Conservation (phyloP, 2,329 filamentous ascomycete genomes). For the Aspergillus jensenii region DNA sequence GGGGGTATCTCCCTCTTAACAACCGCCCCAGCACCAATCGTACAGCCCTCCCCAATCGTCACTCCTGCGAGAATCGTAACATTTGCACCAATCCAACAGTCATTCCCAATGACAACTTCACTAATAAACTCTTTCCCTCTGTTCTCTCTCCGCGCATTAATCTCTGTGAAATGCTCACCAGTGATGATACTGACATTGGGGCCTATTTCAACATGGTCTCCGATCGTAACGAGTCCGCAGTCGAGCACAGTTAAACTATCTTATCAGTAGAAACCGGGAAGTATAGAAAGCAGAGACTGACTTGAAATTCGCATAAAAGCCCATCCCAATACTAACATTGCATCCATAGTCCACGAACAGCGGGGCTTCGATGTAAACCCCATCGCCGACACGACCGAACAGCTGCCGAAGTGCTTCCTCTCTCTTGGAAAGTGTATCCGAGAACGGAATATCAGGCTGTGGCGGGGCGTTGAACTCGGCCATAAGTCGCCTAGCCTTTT, state of each 20-base stretch:
- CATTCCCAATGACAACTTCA: conserved; percentile 49
- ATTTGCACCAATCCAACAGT: conserved; percentile 52
- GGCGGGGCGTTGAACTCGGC: conserved; percentile 13
- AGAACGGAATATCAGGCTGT: background rate
- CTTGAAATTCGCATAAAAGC: conserved; percentile 22
- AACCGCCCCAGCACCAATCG: conserved; percentile 40
- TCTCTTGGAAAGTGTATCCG: background rate
- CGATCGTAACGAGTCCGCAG: conserved; percentile 51
- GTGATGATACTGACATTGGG: conserved; percentile 52
- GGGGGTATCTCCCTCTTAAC: conserved; percentile 39
- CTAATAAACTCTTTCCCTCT: conserved; percentile 46
- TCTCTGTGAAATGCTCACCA: conserved; percentile 51
- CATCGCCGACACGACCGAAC: conserved; percentile 13
- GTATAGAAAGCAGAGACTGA: background rate
- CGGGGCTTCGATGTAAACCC: conserved; percentile 19
- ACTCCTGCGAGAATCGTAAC: conserved; percentile 45
- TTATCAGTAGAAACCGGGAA: conserved; percentile 26
- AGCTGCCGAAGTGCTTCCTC: conserved; percentile 8
- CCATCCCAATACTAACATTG: conserved; percentile 19
- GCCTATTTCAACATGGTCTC: conserved; percentile 51
- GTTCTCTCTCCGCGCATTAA: conserved; percentile 41
- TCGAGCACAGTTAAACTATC: conserved; percentile 55
- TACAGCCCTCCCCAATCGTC: conserved; percentile 42
- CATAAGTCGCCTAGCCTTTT: conserved; percentile 10
- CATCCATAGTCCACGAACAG: conserved; percentile 24